These are phyloP conservation scores for Stagonosporopsis chrysanthemi DNA, from an alignment of 2,329 filamentous ascomycete species.

Conservation along the genomic window DNA sequence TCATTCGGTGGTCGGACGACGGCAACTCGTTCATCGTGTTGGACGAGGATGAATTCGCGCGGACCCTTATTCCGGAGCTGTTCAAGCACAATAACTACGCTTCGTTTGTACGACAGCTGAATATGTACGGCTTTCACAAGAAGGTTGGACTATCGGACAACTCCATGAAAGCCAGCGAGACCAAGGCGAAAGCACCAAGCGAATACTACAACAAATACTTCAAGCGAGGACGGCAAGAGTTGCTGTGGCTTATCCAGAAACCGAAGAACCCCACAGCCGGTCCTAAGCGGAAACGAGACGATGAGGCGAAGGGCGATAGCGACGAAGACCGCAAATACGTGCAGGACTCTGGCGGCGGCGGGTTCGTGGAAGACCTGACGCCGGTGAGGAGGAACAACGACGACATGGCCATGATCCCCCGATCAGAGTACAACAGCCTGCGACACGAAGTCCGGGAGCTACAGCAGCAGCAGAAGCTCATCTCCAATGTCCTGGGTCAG, in stretches of 20 bases:
- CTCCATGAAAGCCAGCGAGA: slow-evolving; percentile 95
- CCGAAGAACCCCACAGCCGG: slow-evolving; percentile 73
- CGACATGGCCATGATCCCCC: slow-evolving; percentile 62
- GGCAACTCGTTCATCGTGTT: slow-evolving; percentile 96
- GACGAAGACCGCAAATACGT: slow-evolving; percentile 65
- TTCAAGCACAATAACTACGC: slow-evolving; percentile 85
- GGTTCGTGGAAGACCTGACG: slow-evolving; percentile 53
- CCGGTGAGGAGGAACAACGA: slow-evolving; percentile 48
- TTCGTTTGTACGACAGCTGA: slow-evolving; percentile 75
- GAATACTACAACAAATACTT: slow-evolving; percentile 99
- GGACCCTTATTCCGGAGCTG: slow-evolving; percentile 74
- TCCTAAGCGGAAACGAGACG: slow-evolving; percentile 60
- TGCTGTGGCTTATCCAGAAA: slow-evolving; percentile 96
- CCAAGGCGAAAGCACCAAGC: slow-evolving; percentile 96
- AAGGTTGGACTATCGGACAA: slow-evolving; percentile 83
- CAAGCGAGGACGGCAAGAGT: slow-evolving; percentile 86
- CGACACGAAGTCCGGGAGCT: slow-evolving; percentile 82
- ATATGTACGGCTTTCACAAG: slow-evolving; percentile 65
- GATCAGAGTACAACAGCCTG: slow-evolving; percentile 79
- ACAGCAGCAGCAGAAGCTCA: slow-evolving; percentile 84
- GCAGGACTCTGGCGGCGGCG: slow-evolving; percentile 54
- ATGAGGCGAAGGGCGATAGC: slow-evolving; percentile 72
- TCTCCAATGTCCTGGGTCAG: slow-evolving; percentile 80
- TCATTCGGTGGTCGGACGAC: slow-evolving; percentile 96
- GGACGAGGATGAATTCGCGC: slow-evolving; percentile 89